These are phyloP conservation scores for Paecilomyces dactylethromorphus DNA, from an alignment of 2,329 filamentous ascomycete species.

Conservation along the genomic window DNA sequence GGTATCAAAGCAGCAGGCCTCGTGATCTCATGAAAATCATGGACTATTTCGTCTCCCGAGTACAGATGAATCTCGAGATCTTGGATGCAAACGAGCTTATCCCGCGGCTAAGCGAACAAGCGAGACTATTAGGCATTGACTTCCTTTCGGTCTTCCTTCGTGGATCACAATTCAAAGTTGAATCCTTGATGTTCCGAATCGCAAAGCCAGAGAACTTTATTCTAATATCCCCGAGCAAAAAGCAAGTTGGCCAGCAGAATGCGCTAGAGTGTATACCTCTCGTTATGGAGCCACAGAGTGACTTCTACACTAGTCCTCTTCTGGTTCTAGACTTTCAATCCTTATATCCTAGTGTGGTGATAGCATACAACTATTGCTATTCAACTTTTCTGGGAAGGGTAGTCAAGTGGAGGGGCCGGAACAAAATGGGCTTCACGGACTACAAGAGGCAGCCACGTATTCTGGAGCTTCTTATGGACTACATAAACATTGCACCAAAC, in stretches of 20 bases:
- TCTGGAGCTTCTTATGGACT: slow-evolving; percentile 69
- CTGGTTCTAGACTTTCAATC: slow-evolving; percentile 94
- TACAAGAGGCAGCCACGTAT: slow-evolving; percentile 72
- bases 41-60: slow-evolving; percentile 68
- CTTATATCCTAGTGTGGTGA: slow-evolving; percentile 95
- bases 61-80: slow-evolving; percentile 81
- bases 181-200: slow-evolving; percentile 97
- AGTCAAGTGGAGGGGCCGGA: slow-evolving; percentile 77
- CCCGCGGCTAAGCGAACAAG: slow-evolving; percentile 86
- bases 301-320: slow-evolving; percentile 84
- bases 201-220: slow-evolving; percentile 95
- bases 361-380: slow-evolving; percentile 98
- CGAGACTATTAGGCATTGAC: slow-evolving; percentile 83
- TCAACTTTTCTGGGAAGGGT: slow-evolving; percentile 90
- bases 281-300: slow-evolving; percentile 95
- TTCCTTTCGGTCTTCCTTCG: slow-evolving; percentile 95
- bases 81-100: slow-evolving; percentile 86
- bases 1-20: slow-evolving; percentile 66
- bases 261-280: slow-evolving; percentile 88
- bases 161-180: slow-evolving; percentile 96
- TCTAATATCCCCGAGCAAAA: slow-evolving; percentile 79
- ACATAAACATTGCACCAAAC: slow-evolving; percentile 90
- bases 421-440: slow-evolving; percentile 91
- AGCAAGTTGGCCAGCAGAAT: slow-evolving; percentile 90
- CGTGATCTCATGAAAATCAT: slow-evolving; percentile 68